Conservation (phyloP, 305 asterid species). For the Rubia peregrina region DNA sequence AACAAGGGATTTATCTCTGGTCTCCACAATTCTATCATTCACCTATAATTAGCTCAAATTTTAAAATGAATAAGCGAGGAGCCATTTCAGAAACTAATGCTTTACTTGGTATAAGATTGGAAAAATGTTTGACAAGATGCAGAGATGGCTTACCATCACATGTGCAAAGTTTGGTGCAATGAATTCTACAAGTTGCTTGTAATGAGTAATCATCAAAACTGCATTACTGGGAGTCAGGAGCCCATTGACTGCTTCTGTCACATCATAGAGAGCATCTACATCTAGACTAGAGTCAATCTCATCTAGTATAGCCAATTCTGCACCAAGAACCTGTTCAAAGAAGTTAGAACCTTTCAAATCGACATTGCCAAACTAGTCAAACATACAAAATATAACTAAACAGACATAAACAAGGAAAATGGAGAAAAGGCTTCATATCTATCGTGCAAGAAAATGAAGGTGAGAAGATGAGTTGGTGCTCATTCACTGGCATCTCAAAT, state of each 20-base stretch:
- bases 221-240: conserved; percentile 62
- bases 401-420: neutral
- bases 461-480: neutral
- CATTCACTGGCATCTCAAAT: neutral
- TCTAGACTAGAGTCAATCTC: conserved; percentile 98
- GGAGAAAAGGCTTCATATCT: neutral
- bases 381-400: neutral
- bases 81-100: neutral
- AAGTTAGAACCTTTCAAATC: conserved; percentile 2
- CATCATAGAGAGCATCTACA: conserved; percentile 90
- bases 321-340: conserved; percentile 77
- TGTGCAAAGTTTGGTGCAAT: conserved; percentile 72
- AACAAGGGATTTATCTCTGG: conserved; percentile 78
- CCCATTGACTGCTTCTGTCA: conserved; percentile 72
- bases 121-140: neutral
- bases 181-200: conserved; percentile 74
- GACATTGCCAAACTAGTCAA: neutral
- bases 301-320: conserved; percentile 79
- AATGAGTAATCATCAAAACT: conserved; percentile 91
- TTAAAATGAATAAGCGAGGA: neutral
- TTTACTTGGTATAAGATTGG: too few species aligned
- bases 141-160: conserved; percentile 61
- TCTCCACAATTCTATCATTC: conserved; percentile 77
- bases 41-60: conserved; percentile 36
- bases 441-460: neutral